A percentile compares a stretch with the other conserved stretches of the same genome.
Conservation (phyloP, 2,329 filamentous ascomycete genomes). For the Cadophora luteo-olivacea region DNA sequence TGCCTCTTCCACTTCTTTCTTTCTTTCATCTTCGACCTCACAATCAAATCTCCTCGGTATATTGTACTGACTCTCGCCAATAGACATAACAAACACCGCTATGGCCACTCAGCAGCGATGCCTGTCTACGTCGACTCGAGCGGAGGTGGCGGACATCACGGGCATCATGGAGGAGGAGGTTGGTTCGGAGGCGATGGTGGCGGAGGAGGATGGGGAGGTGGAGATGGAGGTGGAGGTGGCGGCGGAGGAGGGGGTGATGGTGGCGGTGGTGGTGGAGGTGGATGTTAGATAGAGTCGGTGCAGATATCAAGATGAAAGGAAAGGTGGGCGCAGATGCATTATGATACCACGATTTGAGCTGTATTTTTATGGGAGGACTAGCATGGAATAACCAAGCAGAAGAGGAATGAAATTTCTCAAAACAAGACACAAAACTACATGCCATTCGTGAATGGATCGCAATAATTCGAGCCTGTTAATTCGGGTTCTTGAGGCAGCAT, state of each 20-base stretch:
- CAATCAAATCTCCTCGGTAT: neutral
- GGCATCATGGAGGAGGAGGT: conserved; percentile 17
- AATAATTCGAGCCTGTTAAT: too few relatives aligned
- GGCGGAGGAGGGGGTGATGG: conserved; percentile 8
- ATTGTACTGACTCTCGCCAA: neutral
- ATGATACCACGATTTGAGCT: conserved; percentile 1
- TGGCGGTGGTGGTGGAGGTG: conserved; percentile 18
- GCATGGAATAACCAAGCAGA: too few relatives aligned
- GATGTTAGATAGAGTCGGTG: neutral
- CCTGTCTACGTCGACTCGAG: neutral
- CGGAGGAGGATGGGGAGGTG: conserved; percentile 4
- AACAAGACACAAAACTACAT: too few relatives aligned
- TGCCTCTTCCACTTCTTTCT: neutral
- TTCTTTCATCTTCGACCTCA: neutral
- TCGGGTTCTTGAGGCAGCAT: too few relatives aligned
- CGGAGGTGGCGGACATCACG: conserved; percentile 1
- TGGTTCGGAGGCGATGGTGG: conserved; percentile 17
- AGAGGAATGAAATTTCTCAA: too few relatives aligned
- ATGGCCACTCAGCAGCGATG: neutral
- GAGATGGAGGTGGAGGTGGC: conserved; percentile 12
- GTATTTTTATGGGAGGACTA: neutral
- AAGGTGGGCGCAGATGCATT: neutral
- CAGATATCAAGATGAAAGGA: neutral
- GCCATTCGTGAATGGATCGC: too few relatives aligned
- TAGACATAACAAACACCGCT: neutral